Base-by-base conservation (phyloP, 2,329 filamentous ascomycete genomes). In the Aspergillus latus region DNA sequence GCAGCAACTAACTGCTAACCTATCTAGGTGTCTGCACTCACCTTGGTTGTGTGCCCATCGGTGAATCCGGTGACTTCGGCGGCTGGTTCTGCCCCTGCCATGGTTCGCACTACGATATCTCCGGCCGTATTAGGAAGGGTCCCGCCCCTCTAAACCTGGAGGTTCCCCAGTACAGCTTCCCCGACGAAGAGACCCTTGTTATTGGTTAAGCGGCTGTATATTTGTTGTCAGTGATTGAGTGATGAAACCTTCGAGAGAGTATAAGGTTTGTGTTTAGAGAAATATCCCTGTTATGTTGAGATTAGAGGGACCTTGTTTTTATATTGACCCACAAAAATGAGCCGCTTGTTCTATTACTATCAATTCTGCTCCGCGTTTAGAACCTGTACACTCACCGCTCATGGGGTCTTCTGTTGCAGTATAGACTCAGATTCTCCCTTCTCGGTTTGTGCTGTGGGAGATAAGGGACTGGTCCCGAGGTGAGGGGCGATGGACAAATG, bases 11-110 rank as follows among this genome's bases (percentile, higher is more conserved):
- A 52, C 16, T 5, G 16, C 15, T 51, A 36, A 54, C 47, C 47
- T 21, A 48, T 16, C n/a, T 21, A 93, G 90, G 92, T 80, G 93
- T 99, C 79, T 99, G 94, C 89, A 99, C 94, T 72, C 94, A 99
- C 80, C 83, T 99, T 74, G 94, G 94, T 80, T 99, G 94, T 85
- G 94, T 99, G 68, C 94, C 94, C 74, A 99, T 99, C 72, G 94
- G 95, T 72, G 94, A 99, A 83, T 91, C 94, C 64, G 94, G 94
- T 77, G 95, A 99, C 80, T 99, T 83, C 72, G 94, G 94, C 76
- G 94, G 94, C 74, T 99, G 94, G 94, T 99, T 99, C 89, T 99
- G 94, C 84, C 94, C 94, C 65, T 99, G 94, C 89, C 94, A 99
- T 86, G 94, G 94, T 78, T 97, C 92, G 68, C 94, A 99, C 84